phyloP scores from a whole-genome alignment of 108 stramenopile genomes.

The Fragilariopsis cylindrus region DNA sequence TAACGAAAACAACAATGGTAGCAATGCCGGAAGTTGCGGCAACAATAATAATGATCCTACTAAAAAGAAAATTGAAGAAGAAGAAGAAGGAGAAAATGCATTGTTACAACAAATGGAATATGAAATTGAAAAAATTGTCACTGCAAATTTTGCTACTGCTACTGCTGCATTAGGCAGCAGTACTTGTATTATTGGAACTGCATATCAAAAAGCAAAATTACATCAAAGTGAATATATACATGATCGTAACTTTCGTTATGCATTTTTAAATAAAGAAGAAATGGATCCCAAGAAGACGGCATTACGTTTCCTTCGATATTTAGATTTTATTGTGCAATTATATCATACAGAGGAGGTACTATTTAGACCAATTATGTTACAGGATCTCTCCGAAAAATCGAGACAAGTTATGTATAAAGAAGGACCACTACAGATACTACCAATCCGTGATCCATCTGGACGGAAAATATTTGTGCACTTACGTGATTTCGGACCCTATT shows the following conservation, averaged over 20 bases:
- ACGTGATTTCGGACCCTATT: neutral
- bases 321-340: neutral
- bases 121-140: neutral
- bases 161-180: too few relatives aligned
- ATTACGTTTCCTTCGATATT: neutral
- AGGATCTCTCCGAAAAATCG: neutral
- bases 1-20: too few relatives aligned
- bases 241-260: constrained; percentile 11
- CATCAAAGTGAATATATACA: neutral
- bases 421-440: constrained; percentile 21
- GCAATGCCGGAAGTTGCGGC: too few relatives aligned
- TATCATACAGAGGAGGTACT: constrained; percentile 8
- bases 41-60: too few relatives aligned
- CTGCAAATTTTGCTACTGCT: too few relatives aligned
- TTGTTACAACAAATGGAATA: neutral
- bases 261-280: constrained; percentile 7
- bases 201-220: constrained; percentile 9
- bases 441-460: constrained; percentile 29
- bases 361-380: neutral
- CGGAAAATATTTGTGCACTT: constrained; percentile 19
- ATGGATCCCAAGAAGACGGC: neutral
- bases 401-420: neutral
- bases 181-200: neutral
- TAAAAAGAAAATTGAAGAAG: neutral
- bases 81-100: neutral